A percentile compares a stretch with the other conserved stretches of the same genome.
These are phyloP conservation scores for Aspergillus homomorphus DNA, from an alignment of 495 filamentous ascomycete genomes.

Conservation along the genomic window DNA sequence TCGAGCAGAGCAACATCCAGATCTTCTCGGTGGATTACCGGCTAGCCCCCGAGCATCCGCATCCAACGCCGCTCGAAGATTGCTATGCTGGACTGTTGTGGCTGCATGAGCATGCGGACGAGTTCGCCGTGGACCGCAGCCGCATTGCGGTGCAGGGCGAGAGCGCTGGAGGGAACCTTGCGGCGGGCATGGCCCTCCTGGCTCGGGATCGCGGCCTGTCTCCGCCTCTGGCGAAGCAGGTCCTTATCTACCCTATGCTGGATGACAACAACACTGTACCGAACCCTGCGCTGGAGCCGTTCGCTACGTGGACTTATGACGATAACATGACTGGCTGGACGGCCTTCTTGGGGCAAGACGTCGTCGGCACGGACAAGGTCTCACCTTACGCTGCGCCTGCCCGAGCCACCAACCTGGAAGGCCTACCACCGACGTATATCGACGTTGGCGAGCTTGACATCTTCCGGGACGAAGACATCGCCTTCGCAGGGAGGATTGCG, in stretches of 20 bases:
- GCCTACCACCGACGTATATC: conserved; percentile 25
- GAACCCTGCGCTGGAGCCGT: conserved; percentile 11
- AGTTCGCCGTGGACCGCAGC: conserved; percentile 47
- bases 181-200: conserved; percentile 36
- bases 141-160: conserved; percentile 55
- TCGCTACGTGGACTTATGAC: conserved; percentile 23
- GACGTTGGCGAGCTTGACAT: conserved; percentile 25
- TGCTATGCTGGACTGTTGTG: conserved; percentile 39
- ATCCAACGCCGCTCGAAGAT: conserved; percentile 27
- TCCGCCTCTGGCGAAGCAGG: conserved; percentile 31
- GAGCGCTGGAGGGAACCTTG: conserved; percentile 55
- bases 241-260: conserved; percentile 45
- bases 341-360: conserved; percentile 1
- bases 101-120: conserved; percentile 29
- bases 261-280: conserved; percentile 29
- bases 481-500: conserved; percentile 17
- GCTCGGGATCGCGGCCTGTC: conserved; percentile 38
- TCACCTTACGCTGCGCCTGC: conserved; percentile 16
- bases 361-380: conserved; percentile 1
- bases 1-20: not conserved
- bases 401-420: conserved; percentile 14
- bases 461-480: conserved; percentile 22
- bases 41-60: conserved; percentile 30
- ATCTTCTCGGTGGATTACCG: conserved; percentile 22
- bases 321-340: conserved; percentile 10